Percentiles rank a stretch among this genome's conserved stretches.
Conservation (phyloP, 768 basidiomycete genomes). For the Auricularia cornea region DNA sequence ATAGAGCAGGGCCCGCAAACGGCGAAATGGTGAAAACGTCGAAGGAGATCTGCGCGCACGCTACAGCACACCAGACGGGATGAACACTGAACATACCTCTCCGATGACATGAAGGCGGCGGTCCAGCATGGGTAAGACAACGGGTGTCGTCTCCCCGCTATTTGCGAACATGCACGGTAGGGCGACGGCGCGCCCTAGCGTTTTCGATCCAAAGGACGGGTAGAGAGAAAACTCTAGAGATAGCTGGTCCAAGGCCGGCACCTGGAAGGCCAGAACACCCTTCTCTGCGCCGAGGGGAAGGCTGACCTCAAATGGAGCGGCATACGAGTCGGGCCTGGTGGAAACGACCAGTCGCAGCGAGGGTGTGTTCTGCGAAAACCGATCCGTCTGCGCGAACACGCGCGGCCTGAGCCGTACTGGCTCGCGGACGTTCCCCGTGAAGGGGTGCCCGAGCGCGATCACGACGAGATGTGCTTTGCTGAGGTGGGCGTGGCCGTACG, state of each 20-base stretch:
- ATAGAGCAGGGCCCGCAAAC: slow-evolving; percentile 86
- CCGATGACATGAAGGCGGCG: slow-evolving; percentile 90
- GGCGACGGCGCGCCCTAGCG: slow-evolving; percentile 87
- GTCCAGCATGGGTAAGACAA: slow-evolving; percentile 72
- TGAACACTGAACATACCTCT: slow-evolving; percentile 46
- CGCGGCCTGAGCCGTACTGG: neutral
- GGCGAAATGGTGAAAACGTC: slow-evolving; percentile 80
- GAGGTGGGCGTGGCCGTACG: slow-evolving; percentile 94
- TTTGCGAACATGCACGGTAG: slow-evolving; percentile 63
- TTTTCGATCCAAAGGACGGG: slow-evolving; percentile 95
- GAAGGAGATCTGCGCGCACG: slow-evolving; percentile 87
- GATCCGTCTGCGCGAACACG: neutral
- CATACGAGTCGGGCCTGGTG: slow-evolving; percentile 69
- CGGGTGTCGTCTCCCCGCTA: slow-evolving; percentile 33
- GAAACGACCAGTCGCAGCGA: slow-evolving; percentile 95
- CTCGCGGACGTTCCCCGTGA: slow-evolving; percentile 38
- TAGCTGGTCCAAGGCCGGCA: slow-evolving; percentile 60
- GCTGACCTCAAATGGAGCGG: slow-evolving; percentile 85
- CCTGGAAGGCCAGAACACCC: slow-evolving; percentile 81
- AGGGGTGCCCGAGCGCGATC: slow-evolving; percentile 66
- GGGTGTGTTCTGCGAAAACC: slow-evolving; percentile 26
- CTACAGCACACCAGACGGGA: no score
- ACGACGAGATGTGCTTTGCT: slow-evolving; percentile 82
- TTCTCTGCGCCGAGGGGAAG: slow-evolving; percentile 45
- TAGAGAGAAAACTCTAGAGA: slow-evolving; percentile 90